Percentiles rank a stretch among this genome's conserved stretches.
Conservation (phyloP, 2,329 filamentous ascomycete genomes). For the Aureobasidium namibiae region DNA sequence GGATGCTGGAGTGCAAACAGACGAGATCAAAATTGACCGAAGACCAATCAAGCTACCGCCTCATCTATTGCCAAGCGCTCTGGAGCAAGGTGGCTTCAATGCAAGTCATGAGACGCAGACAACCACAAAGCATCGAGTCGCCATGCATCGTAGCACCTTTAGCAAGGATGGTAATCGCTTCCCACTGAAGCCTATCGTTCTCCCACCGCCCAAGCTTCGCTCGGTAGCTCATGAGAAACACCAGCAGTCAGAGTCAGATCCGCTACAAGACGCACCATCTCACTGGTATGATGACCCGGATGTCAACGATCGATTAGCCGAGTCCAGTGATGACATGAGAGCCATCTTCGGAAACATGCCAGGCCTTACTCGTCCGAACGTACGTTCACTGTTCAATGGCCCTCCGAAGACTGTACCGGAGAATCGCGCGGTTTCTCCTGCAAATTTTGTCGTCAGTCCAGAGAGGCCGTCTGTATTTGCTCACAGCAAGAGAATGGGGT, state of each 20-base stretch:
- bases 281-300: conserved; percentile 20
- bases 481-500: not conserved
- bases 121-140: not conserved
- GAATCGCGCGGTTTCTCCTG: conserved; percentile 28
- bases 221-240: not conserved
- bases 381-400: conserved; percentile 14
- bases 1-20: conserved; percentile 69
- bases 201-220: conserved; percentile 3
- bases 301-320: conserved; percentile 20
- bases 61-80: conserved; percentile 54
- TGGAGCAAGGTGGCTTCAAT: not conserved
- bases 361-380: conserved; percentile 10
- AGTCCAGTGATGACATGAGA: conserved; percentile 17
- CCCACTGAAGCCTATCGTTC: not conserved
- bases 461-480: not conserved
- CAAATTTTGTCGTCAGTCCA: conserved; percentile 12
- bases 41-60: conserved; percentile 65
- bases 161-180: conserved; percentile 10
- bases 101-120: not conserved
- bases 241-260: not conserved
- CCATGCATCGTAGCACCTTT: conserved; percentile 10
- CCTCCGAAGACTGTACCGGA: conserved; percentile 28
- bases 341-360: conserved; percentile 23
- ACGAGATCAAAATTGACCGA: conserved; percentile 78
- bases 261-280: not conserved